Conservation (phyloP, 495 filamentous ascomycete genomes). For the Penicillium dipodomyicola region DNA sequence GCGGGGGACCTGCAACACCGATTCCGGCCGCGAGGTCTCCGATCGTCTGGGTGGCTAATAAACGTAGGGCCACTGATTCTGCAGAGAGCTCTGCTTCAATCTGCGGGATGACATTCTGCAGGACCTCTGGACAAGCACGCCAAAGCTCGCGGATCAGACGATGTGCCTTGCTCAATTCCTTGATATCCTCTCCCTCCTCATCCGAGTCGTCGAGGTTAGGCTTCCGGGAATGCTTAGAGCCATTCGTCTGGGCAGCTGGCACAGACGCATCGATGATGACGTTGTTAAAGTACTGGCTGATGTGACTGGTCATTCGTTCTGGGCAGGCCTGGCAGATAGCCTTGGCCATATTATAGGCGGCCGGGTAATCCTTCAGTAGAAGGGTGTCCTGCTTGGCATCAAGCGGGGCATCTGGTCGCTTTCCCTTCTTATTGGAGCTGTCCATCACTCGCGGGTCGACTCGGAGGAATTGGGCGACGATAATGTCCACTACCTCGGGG, state of each 20-base stretch:
- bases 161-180: slow-evolving; percentile 86
- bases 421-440: slow-evolving; percentile 48
- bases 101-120: slow-evolving; percentile 91
- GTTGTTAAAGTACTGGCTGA: slow-evolving; percentile 96
- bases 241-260: slow-evolving; percentile 32
- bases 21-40: slow-evolving; percentile 92
- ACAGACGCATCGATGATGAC: slow-evolving; percentile 86
- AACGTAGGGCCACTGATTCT: slow-evolving; percentile 80
- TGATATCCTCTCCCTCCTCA: slow-evolving; percentile 81
- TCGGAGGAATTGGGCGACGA: slow-evolving; percentile 91
- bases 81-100: slow-evolving; percentile 89
- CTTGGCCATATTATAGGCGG: slow-evolving; percentile 95
- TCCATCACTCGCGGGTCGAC: slow-evolving; percentile 63
- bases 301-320: slow-evolving; percentile 89
- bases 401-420: slow-evolving; percentile 56
- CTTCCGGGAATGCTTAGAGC: slow-evolving; percentile 48
- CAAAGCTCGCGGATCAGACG: slow-evolving; percentile 86
- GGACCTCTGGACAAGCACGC: slow-evolving; percentile 82
- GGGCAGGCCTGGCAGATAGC: slow-evolving; percentile 85
- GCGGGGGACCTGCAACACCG: slow-evolving; percentile 81
- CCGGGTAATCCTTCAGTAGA: slow-evolving; percentile 76
- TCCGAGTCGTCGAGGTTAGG: slow-evolving; percentile 65
- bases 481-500: slow-evolving; percentile 80
- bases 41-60: slow-evolving; percentile 86
- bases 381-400: slow-evolving; percentile 78